phyloP scores from a whole-genome alignment of 805 yeast genomes.

The Ogataea paraovalis region DNA sequence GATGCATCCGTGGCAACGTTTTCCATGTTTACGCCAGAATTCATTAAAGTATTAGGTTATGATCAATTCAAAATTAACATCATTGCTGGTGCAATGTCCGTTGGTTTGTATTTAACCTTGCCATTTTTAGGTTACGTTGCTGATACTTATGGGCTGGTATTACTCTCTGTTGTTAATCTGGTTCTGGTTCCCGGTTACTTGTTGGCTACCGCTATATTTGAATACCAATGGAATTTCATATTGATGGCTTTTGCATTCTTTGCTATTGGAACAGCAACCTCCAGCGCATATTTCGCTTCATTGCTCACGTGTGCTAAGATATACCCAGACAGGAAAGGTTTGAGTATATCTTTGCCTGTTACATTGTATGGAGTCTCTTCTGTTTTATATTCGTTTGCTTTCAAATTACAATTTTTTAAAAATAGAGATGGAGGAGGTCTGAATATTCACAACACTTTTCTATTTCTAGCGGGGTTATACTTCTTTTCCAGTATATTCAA shows the following conservation, averaged over 20 bases:
- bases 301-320: conserved; percentile 76
- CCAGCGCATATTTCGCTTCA: conserved; percentile 63
- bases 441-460: conserved; percentile 48
- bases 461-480: conserved; percentile 48
- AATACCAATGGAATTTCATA: conserved; percentile 25
- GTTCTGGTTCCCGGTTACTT: conserved; percentile 65
- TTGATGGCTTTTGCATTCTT: conserved; percentile 46
- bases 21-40: conserved; percentile 68
- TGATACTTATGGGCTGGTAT: conserved; percentile 73
- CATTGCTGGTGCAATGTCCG: conserved; percentile 64
- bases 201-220: conserved; percentile 37
- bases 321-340: conserved; percentile 65
- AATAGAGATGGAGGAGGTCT: conserved; percentile 27
- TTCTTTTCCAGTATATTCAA: conserved; percentile 51
- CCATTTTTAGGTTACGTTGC: conserved; percentile 78
- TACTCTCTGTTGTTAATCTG: conserved; percentile 58
- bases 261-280: conserved; percentile 65
- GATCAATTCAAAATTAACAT: conserved; percentile 60
- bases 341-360: conserved; percentile 83
- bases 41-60: conserved; percentile 52
- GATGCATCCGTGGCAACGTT: conserved; percentile 79
- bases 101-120: conserved; percentile 79
- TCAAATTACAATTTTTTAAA: conserved; percentile 39
- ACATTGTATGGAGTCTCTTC: conserved; percentile 81
- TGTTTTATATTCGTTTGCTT: conserved; percentile 60